Percentiles rank a stretch among this genome's conserved stretches.
Evolutionary conservation across 192 early-diverging fungal species (phyloP).

Genomic region (Funneliformis mosseae): DNA sequence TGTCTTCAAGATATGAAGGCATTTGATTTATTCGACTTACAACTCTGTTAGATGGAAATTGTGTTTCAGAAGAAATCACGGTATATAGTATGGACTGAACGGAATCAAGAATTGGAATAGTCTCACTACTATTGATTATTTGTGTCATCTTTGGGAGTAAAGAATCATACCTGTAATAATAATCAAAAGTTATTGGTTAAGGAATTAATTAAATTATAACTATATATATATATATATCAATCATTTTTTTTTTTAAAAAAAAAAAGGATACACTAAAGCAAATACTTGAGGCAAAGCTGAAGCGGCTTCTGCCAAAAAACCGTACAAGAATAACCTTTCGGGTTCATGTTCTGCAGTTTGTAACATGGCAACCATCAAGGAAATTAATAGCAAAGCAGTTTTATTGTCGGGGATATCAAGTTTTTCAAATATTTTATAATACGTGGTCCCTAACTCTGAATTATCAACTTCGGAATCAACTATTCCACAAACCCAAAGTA

Average conservation of each 20-base stretch:
- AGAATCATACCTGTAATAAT: slow-evolving; percentile 62
- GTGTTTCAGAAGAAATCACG: slow-evolving; percentile 48
- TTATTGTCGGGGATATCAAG: slow-evolving; percentile 67
- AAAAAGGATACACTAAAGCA: slow-evolving; percentile 56
- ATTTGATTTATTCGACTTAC: not conserved
- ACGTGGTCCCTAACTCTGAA: slow-evolving; percentile 49
- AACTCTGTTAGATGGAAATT: not conserved
- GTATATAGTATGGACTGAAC: slow-evolving; percentile 75
- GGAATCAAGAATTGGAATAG: slow-evolving; percentile 64
- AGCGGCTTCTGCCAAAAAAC: slow-evolving; percentile 75
- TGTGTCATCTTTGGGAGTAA: slow-evolving; percentile 75
- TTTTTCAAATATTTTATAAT: slow-evolving; percentile 66
- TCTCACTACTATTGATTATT: slow-evolving; percentile 65
- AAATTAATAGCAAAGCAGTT: slow-evolving; percentile 63
- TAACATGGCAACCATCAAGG: slow-evolving; percentile 71
- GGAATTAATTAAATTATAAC: too few species aligned
- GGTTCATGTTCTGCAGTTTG: slow-evolving; percentile 72
- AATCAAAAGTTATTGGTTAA: not conserved
- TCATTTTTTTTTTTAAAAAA: too few species aligned
- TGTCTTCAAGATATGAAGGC: slow-evolving; percentile 44
- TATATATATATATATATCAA: too few species aligned
- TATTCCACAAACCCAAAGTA: slow-evolving; percentile 57
- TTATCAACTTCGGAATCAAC: slow-evolving; percentile 50
- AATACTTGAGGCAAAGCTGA: slow-evolving; percentile 72
- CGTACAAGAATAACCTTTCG: slow-evolving; percentile 75